Evolutionary conservation across 345 rosid species (phyloP).

Genomic region (Acer saccharum): DNA sequence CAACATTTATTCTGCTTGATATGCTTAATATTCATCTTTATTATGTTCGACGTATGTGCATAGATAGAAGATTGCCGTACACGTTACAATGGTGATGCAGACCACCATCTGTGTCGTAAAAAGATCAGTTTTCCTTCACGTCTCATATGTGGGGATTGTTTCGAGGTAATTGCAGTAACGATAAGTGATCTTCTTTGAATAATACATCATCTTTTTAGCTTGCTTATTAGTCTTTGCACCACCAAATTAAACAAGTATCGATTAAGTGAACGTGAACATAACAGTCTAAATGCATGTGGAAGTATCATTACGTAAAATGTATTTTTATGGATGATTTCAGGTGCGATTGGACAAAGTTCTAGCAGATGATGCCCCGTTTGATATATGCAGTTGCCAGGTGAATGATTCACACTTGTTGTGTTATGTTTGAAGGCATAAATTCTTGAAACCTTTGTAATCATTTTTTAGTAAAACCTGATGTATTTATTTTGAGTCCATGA

Average conservation of each 20-base stretch:
- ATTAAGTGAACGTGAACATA: no score
- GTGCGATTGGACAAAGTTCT: conserved; percentile 80
- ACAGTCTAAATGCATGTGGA: background rate
- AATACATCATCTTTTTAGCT: background rate
- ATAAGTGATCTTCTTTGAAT: background rate
- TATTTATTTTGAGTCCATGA: no score
- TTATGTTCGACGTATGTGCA: conserved; percentile 5
- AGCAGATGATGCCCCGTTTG: conserved; percentile 94
- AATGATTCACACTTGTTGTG: conserved; percentile 4
- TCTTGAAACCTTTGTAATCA: no score
- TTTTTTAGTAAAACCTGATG: no score
- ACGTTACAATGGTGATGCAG: conserved; percentile 95
- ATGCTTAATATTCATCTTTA: background rate
- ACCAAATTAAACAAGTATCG: no score
- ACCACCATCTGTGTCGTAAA: conserved; percentile 87
- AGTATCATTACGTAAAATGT: background rate
- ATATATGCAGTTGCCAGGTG: conserved; percentile 98
- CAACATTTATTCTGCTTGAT: background rate
- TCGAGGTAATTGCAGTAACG: conserved; percentile 50
- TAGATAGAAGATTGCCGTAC: conserved; percentile 99
- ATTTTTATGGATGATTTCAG: conserved; percentile 44
- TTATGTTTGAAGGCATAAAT: background rate
- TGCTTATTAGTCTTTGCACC: background rate
- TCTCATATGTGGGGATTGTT: conserved; percentile 92
- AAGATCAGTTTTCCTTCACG: conserved; percentile 95